Evolutionary conservation across 1,284 basidiomycete genomes (phyloP), one percentile per base, ranked within the genome.

Genomic region (Pseudomicrostroma phylloplanum): DNA sequence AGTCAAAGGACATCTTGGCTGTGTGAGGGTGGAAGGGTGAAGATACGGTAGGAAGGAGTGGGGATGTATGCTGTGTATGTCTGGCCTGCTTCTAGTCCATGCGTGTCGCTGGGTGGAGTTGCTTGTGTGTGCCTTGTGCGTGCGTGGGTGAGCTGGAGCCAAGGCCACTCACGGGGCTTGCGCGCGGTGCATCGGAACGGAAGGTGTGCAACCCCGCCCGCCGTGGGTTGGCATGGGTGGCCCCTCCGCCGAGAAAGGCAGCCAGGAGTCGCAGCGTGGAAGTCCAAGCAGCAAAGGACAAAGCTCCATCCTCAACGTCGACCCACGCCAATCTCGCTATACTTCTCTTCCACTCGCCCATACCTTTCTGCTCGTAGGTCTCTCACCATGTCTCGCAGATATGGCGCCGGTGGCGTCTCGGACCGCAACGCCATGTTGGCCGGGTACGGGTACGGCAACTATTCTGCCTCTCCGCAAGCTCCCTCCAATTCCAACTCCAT

Each of bases 1-100:
- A 73, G 61, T 73, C 71, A 58, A 73, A 73, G 1, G 71, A 69
- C 71, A 73, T 73, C 49, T 39, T 64, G 56, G 48, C 7, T 21
- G 13, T 21, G 13, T 30, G 42, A 17, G 26, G n/a, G 26, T 56
- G 43, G 54, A 4, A 6, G 51, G 51, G 25, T 54, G 51, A 19
- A 19, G 4, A 54, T 6, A 8, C 4, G 21, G 13, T 2, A 19
- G 26, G 6, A 23, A 25, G 51, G 19, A 25, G n/a, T 54, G 51
- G 51, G 4, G 51, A 19, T 48, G 43, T 48, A 48, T 48, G 43
- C 43, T 48, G 43, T 48, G 17, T 48, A 21, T 48, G 43, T 21
- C 41, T 42, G 9, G 43, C 12, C 43, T 48, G 43, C 43, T 21
- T 48, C 17, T 21, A 17, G 17, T 48, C 17, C 43, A 17, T 48